Evolutionary conservation across 163 green algal species (phyloP), one percentile per base, ranked within the genome.

Genomic region (Volvox carteri): DNA sequence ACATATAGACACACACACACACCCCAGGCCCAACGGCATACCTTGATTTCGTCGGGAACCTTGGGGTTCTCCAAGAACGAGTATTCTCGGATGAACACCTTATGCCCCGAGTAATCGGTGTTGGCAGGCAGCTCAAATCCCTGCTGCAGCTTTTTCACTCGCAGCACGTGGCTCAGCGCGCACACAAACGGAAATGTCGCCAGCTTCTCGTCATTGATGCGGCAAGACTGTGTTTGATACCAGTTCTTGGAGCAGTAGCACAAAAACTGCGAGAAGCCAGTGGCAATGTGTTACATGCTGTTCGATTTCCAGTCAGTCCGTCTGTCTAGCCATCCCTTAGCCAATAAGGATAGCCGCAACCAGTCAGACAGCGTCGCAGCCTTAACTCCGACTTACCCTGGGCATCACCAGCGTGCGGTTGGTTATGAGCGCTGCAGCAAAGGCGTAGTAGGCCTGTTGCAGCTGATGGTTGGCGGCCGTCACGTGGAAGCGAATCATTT

Each of bases 401-500:
- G 84, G 84, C 54, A 89, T 89, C 35, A 89, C 84, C 19, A 89
- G 39, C 30, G 84, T 89, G 0, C 84, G 70, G 84, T 89, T 89
- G 28, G 37, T 11, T 8, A 84, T 72, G n/a, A 89, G 54, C 41
- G 84, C 84, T 4, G 19, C 30, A 1, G 84, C 84, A 4, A 89
- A 89, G 14, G 84, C 84, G 54, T 70, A 89, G 70, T 89, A 89
- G n/a, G 85, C 39, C 50, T 93, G 90, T 35, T 88, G 90, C 78
- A 93, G 87, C 84, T 93, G 90, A 14, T 72, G 50, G 65, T 89
- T 90, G 80, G 70, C 90, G n/a, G 87, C 70, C 4, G 30, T 12
- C 6, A 90, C 35, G 79, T 93, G 90, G 84, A 92, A 93, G 48
- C 88, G 87, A 18, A 92, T 85, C 90, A 93, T 93, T 8, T 88